Base-by-base conservation (phyloP, 164 flowering plant species). In the Protea cynaroides region DNA sequence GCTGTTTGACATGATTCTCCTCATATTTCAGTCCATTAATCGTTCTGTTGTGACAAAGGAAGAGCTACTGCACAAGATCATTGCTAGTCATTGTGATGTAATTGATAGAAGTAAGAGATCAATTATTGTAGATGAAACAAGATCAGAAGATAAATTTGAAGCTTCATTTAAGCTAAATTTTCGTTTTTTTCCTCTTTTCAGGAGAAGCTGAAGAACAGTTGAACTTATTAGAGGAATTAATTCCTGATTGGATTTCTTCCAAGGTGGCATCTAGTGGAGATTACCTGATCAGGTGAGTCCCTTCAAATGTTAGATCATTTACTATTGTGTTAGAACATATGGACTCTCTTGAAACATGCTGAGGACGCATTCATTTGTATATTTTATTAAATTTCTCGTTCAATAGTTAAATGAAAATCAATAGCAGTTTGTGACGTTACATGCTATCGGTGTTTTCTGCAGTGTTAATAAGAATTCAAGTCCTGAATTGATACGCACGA, bases 151-250 rank as follows among this genome's bases (percentile, higher is more conserved):
- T 34, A 18, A 11, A 15, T 24, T 52, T 60, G 44, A 67, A 53
- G 25, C 18, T 63, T 57, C 29, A 37, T 47, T 13, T 25, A 7
- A 69, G 36, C 69, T 54, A 15, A 62, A 43, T 52, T 22, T 57
- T 17, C 4, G 62, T 69, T 2, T 15, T 54, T 43, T 38, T n/a
- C n/a, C 40, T 44, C 0, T 50, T 75, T 67, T 55, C 81, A 84
- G 97, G 76, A 58, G 97, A 91, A 71, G 80, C 81, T 59, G 89
- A 82, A 76, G 91, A 91, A 51, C 90, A 85, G 73, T 78, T 88
- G 21, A 72, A 64, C 37, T 62, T 87, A 68, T 40, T 91, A 72
- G 74, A 78, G 58, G 93, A 91, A 71, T 64, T 92, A 8, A 81
- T 75, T 52, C 96, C 97, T 2, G 90, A 88, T 40, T 89, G 87